Base-by-base conservation (phyloP, 2,329 filamentous ascomycete species). In the Diplodia seriata region DNA sequence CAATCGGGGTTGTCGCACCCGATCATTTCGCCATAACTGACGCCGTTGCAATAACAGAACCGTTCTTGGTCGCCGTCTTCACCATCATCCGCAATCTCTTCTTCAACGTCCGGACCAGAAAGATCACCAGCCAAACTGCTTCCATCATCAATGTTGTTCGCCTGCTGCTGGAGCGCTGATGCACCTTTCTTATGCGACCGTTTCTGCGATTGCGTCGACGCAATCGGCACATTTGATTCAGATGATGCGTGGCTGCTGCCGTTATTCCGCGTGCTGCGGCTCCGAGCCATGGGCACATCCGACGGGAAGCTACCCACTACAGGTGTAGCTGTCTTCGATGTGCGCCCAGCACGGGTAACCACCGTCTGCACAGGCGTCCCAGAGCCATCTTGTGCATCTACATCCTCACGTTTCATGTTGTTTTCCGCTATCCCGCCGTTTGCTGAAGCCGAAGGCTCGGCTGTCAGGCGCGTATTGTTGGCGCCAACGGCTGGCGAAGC, bases 1-100 rank as follows among this genome's bases (percentile, higher is more conserved):
- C 88, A 90, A 68, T 83, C 81, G 47, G 88, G 86, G 74, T 90
- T 89, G 75, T 90, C 88, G 73, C 88, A 90, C 14, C 86, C 88
- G 50, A 90, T 85, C 88, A 90, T 90, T 73, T 89, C 86, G 20
- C 88, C 88, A 73, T 89, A 89, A 70, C 84, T 87, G 47, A 89
- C 87, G 70, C 86, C 85, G 61, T 87, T 86, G 74, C 88, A 90
- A 71, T 87, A 88, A 77, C 88, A 90, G 74, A 90, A 90, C 50
- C 86, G 85, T 69, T 86, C 86, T 70, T 87, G 86, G 74, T 88
- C 73, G 29, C 73, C 78, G 61, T 78, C 78, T 12, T 69, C 69
- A 18, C 70, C 50, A 15, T 70, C 70, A 40, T 81, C 80, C 18
- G 80, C 78, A 14, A 76, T 76, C 50, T 74, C 77, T 23, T 73